Conservation (phyloP, 495 filamentous ascomycete genomes). For the Aspergillus panamensis region DNA sequence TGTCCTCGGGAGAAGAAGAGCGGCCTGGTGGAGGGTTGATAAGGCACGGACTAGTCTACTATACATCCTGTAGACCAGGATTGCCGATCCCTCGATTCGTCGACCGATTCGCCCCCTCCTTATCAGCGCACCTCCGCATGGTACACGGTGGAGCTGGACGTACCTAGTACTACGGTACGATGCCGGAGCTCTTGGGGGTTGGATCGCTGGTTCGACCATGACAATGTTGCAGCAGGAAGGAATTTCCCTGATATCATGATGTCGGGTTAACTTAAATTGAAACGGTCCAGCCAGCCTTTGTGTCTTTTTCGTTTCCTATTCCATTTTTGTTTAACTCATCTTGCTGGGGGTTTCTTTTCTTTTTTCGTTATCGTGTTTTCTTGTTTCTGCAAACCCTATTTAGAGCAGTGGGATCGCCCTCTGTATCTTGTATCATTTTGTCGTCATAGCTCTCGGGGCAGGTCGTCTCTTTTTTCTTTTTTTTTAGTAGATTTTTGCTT, state of each 20-base stretch:
- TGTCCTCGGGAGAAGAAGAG: neutral
- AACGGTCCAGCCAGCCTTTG: neutral
- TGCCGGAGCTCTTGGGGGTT: no score
- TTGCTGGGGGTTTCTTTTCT: no score
- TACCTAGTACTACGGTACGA: no score
- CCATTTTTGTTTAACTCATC: no score
- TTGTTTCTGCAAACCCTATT: no score
- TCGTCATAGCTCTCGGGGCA: no score
- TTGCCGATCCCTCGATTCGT: slow-evolving; percentile 15
- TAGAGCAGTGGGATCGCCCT: no score
- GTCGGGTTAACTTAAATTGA: neutral
- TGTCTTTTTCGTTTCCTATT: neutral
- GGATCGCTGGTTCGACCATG: neutral
- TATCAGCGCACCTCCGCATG: slow-evolving; percentile 13
- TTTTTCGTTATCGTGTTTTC: no score
- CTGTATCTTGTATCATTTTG: no score
- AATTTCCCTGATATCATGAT: neutral
- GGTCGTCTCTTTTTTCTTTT: no score
- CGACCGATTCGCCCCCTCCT: slow-evolving; percentile 14
- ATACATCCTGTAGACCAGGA: neutral
- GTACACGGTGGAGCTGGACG: neutral
- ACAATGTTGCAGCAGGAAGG: neutral
- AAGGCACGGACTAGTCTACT: slow-evolving; percentile 6
- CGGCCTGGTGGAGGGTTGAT: slow-evolving; percentile 18
- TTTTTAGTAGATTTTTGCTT: no score